Base-by-base conservation (phyloP, 768 basidiomycete species). In the Botryobasidium botryosum region DNA sequence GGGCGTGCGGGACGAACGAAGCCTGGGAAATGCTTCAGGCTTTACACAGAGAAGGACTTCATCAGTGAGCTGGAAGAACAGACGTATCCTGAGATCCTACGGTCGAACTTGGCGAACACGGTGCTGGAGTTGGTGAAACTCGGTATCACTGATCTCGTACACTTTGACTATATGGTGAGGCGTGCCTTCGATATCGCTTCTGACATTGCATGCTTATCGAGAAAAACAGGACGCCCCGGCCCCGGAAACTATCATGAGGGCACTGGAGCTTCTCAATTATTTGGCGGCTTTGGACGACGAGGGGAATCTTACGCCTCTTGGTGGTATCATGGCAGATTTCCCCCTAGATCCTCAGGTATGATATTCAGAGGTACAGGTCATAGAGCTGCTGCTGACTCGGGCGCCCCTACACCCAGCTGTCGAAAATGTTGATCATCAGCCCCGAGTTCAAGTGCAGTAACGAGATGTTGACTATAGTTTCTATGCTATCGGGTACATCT, bases 41-140 rank as follows among this genome's bases (percentile, higher is more conserved):
- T 99, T 52, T 99, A 96, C 59, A 96, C 92, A 0, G 88, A 99
- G 61, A 84, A 86, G 60, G 90, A 97, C 61, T 99, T 92, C 54
- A 88, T 94, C 72, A 73, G 68, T 48, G 88, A 96, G 62, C 67
- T 99, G 36, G 87, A 96, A 61, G 91, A 96, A 57, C 92, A 97
- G 63, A 99, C 92, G 1, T 77, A 90, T 57, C 94, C 94, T 0
- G 94, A 99, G 63, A 97, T 99, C 55, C 62, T 96, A 45, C 65
- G 91, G 50, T 85, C 83, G 52, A 97, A 99, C 64, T 55, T 99
- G 54, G 85, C 86, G 45, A 96, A 90, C 53, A 81, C 84, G 0
- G 88, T 96, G 12, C 63, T 99, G 41, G 90, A 94, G 63, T 61
- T 99, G 52, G 81, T 90, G 51, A 99, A 97, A 62, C 69, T 94